Evolutionary conservation across 2,329 filamentous ascomycete species (phyloP), one percentile per base, ranked within the genome.

Genomic region (Aspergillus proliferans): DNA sequence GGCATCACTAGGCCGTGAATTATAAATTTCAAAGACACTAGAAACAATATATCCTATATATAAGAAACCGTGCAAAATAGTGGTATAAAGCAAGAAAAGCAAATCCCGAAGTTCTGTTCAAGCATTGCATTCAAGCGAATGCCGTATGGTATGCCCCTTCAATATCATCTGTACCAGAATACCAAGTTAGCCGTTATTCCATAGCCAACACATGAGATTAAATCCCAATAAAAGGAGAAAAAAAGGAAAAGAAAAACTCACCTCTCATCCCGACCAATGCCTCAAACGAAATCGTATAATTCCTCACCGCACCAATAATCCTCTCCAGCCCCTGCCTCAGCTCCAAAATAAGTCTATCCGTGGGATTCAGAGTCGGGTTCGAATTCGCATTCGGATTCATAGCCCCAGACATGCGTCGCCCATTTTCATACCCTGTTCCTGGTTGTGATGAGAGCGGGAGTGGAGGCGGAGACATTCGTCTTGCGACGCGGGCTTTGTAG

Each of bases 241-340:
- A 36, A 8, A 36, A 2, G 3, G 15, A 9, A 45, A 21, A 47
- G 39, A 4, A 54, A 18, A 9, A 36, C 57, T 53, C 47, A 72
- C 70, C 70, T 70, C 67, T 68, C 70, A 73, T 73, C 28, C 70
- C 70, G 56, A 67, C 65, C 50, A 72, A 57, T 10, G 70, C 70
- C 55, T 73, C 70, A 52, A 71, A 73, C 47, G 68, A 69, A 53
- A 61, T 56, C 3, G 70, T 68, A 51, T 71, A 72, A 52, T 72
- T 73, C 7, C 61, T 62, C 6, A 71, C 59, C 14, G 68, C 62
- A 1, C 46, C 52, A 28, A 72, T 66, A 18, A 72, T 66, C 15
- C 62, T 59, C 43, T 69, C 59, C n/a, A 73, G 53, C 0, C 69
- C 70, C 52, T 66, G 61, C 5, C 61, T 57, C 12, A 73, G 53